Evolutionary conservation across 345 rosid genomes (phyloP), one percentile per base, ranked within the genome.

Genomic region (Orychophragmus violaceus): DNA sequence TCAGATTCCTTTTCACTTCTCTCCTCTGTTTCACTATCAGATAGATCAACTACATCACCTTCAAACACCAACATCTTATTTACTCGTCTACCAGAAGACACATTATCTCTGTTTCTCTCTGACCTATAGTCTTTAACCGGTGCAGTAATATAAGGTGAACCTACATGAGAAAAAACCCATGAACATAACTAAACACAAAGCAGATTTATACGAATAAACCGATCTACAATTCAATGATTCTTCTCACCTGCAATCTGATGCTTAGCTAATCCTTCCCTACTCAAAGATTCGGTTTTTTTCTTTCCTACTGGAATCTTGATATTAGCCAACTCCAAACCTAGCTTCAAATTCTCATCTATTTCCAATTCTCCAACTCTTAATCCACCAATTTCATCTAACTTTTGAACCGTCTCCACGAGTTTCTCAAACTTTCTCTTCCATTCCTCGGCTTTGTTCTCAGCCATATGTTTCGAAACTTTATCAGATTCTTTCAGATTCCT

Each of bases 351-450:
- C 73, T 64, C 77, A 75, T 59, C 59, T 9, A 53, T 19, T n/a
- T 50, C 61, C 16, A 16, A 52, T 18, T 27, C 55, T 13, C 56
- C 72, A 42, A 8, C 66, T 50, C 49, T 64, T 58, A 69, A 6
- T 2, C 28, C 46, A 37, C 48, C 12, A 16, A 48, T 6, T 5
- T 60, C 74, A 33, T 70, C 66, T 68, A 74, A 18, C 66, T 55
- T 69, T 9, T 42, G 42, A 46, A 74, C 64, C 25, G 56, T 6
- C 13, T 69, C 77, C 58, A 72, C 79, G 65, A 91, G 68, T 42
- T 79, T 82, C 78, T 61, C 76, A 57, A 73, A 81, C 78, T 76
- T 85, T 24, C 16, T 55, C 76, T 81, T 91, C 91, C 89, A 85
- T 14, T 37, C 39, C 72, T 77, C 75, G 13, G 75, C 74, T 29